Conservation (phyloP, 805 yeast genomes). For the Candida manassasensis region DNA sequence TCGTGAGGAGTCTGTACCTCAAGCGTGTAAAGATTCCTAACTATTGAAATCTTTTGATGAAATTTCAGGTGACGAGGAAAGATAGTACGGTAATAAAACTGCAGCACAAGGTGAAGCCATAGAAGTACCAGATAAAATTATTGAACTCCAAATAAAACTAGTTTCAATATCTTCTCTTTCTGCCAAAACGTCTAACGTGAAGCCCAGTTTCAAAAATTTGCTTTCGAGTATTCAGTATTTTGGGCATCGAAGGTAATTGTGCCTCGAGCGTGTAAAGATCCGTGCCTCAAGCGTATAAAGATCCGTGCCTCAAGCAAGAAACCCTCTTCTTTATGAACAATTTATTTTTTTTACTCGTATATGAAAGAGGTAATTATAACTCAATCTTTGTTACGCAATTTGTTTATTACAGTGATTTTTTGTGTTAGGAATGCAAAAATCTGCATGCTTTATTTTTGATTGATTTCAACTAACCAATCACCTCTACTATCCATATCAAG, state of each 20-base stretch:
- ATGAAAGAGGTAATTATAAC: neutral
- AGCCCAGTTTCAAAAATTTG: constrained; percentile 53
- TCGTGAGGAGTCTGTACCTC: too few species aligned
- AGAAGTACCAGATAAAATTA: constrained; percentile 56
- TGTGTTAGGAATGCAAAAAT: neutral
- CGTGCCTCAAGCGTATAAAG: neutral
- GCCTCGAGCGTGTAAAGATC: neutral
- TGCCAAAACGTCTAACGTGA: constrained; percentile 48
- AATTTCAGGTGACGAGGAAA: constrained; percentile 51
- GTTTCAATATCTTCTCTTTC: constrained; percentile 55
- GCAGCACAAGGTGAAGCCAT: constrained; percentile 62
- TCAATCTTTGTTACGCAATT: neutral
- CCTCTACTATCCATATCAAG: too few species aligned
- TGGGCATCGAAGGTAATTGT: constrained; percentile 52
- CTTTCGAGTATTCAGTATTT: constrained; percentile 40
- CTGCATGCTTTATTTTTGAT: neutral
- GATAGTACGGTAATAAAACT: too few species aligned
- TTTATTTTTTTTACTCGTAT: neutral
- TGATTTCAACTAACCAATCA: neutral
- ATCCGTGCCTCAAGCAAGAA: neutral
- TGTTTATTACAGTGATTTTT: too few species aligned
- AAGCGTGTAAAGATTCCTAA: too few species aligned
- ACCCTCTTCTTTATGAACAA: neutral
- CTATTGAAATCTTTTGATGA: too few species aligned
- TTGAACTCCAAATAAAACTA: constrained; percentile 53